Evolutionary conservation across 148 eudicot genomes (phyloP), one percentile per base, ranked within the genome.

Genomic region (Camellia japonica): DNA sequence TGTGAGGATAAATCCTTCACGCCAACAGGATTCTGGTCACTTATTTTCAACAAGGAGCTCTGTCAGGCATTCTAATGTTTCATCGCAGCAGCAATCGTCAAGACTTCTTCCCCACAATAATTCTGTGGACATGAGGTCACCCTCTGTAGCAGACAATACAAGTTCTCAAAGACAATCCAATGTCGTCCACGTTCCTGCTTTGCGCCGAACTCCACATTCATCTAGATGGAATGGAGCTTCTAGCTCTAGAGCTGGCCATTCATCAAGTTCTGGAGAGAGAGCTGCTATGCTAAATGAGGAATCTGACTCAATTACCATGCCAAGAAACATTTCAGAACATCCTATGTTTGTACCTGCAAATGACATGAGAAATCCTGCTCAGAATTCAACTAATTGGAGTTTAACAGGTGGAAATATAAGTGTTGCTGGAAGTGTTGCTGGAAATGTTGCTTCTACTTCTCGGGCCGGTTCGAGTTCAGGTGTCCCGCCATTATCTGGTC

Each of bases 151-250:
- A 41, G 91, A 89, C 47, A 82, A 74, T 75, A 54, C 85, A 52
- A 82, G 65, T 72, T 67, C 80, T 51, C 89, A 79, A 66, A 78
- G 78, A 71, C 93, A 79, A 78, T 62, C 90, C 43, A 72, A 64
- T 63, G 65, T 78, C 7, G 67, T 81, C 69, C 90, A 81, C 18
- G 78, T 85, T 69, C 87, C 96, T 78, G 73, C 89, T 73, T 80
- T 83, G 83, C 86, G 84, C 19, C 82, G 93, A 77, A 83, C 84
- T 80, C 58, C 80, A 55, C 94, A 87, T 64, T 64, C 86, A 77
- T 83, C 88, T 66, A 88, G 95, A 82, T 90, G 91, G 91, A 88
- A 78, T 78, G 78, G 85, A 52, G 76, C 85, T 75, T 85, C 92
- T 58, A 86, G 81, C 81, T 81, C 86, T 20, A 88, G 90, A 86